Evolutionary conservation across 1,284 basidiomycete genomes (phyloP), one percentile per base, ranked within the genome.

Genomic region (Trametes versicolor): DNA sequence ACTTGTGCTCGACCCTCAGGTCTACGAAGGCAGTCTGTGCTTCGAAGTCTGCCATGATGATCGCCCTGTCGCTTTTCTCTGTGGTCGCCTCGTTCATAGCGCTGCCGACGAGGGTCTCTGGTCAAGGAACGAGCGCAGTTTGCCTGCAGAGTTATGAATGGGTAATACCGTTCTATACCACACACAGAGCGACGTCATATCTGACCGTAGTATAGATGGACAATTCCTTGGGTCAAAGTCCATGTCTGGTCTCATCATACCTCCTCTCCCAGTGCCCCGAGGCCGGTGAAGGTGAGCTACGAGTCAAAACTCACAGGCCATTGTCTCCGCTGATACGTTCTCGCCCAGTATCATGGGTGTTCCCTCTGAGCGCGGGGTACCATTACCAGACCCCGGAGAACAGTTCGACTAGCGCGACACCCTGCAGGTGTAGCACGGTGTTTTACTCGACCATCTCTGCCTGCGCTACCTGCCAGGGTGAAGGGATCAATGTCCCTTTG

Each of bases 371-470:
- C 0, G 49, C 55, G 27, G 61, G 61, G 3, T 65, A 41, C 43
- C 66, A 67, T 36, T 67, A 67, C 63, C 64, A 62, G 36, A 62
- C 62, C 10, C 66, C 66, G 7, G 29, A 34, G 43, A 43, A 58
- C 27, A 39, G 34, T 21, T 17, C 66, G 23, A 25, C n/a, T 4
- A 68, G 61, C 27, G 66, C 63, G 15, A 64, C 60, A 1, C 58
- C 60, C 12, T 68, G 63, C 37, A 51, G 66, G n/a, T 68, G 66
- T 54, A 68, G 57, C 27, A 65, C 66, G 2, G 66, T 68, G 15
- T 52, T 65, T 13, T 68, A 60, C 51, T 68, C 66, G 12, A 58
- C 29, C 3, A 60, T 68, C 9, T 49, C 60, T 10, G 66, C 66
- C 1, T 68, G 66, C 47, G 61, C 63, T 7, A 55, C 58, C 7